Percentiles rank a stretch among this genome's conserved stretches.
These are phyloP conservation scores for Cladobotryum mycophilum DNA, from an alignment of 2,329 filamentous ascomycete genomes.

Conservation along the genomic window DNA sequence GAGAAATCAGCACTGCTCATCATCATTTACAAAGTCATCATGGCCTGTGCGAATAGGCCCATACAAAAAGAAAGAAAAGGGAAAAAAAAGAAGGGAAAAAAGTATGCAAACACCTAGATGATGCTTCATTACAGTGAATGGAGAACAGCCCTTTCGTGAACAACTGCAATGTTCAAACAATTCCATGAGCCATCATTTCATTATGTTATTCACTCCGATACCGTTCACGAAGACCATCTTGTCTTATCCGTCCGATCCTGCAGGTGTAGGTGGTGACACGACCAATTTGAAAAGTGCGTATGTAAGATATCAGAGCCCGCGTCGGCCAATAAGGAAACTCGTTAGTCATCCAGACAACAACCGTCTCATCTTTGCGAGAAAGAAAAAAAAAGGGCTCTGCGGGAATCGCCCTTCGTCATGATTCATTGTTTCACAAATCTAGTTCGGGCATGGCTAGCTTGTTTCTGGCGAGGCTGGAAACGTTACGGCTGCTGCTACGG, in stretches of 20 bases:
- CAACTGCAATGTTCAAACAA: not conserved
- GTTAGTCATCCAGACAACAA: no score
- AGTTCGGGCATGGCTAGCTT: no score
- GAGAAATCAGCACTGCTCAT: no score
- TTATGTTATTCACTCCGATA: not conserved
- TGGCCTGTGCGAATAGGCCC: not conserved
- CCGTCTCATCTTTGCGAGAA: not conserved
- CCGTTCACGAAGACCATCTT: not conserved
- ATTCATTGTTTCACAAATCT: constrained; percentile 1
- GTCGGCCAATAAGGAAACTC: not conserved
- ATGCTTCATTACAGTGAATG: not conserved
- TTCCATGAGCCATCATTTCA: no score
- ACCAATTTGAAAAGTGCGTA: not conserved
- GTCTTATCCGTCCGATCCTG: not conserved
- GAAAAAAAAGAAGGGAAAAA: not conserved
- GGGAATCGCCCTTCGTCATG: not conserved
- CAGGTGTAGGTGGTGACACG: not conserved
- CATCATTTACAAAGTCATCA: no score
- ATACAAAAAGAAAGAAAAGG: constrained; percentile 4
- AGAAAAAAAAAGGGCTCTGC: not conserved
- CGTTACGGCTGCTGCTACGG: no score
- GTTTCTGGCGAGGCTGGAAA: no score
- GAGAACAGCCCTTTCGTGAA: not conserved
- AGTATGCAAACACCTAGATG: no score
- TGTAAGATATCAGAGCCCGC: not conserved